Evolutionary conservation across 305 asterid species (phyloP), one percentile per base, ranked within the genome.

Genomic region (Fraxinus xanthoxyloides): DNA sequence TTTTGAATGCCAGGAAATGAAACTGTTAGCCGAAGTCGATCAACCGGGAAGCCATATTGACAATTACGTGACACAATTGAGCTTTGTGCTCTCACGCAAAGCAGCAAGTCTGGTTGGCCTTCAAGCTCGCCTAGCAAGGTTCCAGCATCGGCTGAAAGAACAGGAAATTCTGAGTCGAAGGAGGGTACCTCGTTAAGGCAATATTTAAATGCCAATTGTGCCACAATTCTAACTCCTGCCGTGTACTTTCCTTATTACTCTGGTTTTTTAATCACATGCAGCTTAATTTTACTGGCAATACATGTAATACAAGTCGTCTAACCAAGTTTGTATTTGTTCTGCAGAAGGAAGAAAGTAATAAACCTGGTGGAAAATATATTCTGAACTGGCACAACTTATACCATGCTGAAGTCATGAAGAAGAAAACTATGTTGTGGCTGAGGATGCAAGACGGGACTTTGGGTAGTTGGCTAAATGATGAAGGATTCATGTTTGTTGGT

Each of bases 61-160:
- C 87, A 93, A 89, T 83, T 95, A 95, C 36, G 96, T 94, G 85
- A 85, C 97, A 7, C 98, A 94, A 72, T 86, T 94, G 88, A 92
- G 94, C 85, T 93, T 93, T 36, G 92, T 94, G 76, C 97, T 94
- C 82, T 93, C 99, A 0, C 95, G 97, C 81, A 96, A 96, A 90
- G 98, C 98, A 43, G 94, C 98, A 85, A 93, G 93, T 85, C 90
- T 93, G 61, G 98, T 96, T 78, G 89, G 98, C 87, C 97, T 96
- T 70, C 99, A 94, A 85, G 98, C 99, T 63, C 98, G 97, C 19
- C 97, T 94, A 17, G 95, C 97, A 63, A 87, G 98, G 89, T 96
- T 96, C 89, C 99, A 94, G 91, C 99, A 96, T 83, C 95, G 95
- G 75, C 86, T 94, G 84, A 93, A 91, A 88, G 98, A 96, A 90